Conservation (phyloP, 2,329 filamentous ascomycete species). For the Pezicula neosporulosa region DNA sequence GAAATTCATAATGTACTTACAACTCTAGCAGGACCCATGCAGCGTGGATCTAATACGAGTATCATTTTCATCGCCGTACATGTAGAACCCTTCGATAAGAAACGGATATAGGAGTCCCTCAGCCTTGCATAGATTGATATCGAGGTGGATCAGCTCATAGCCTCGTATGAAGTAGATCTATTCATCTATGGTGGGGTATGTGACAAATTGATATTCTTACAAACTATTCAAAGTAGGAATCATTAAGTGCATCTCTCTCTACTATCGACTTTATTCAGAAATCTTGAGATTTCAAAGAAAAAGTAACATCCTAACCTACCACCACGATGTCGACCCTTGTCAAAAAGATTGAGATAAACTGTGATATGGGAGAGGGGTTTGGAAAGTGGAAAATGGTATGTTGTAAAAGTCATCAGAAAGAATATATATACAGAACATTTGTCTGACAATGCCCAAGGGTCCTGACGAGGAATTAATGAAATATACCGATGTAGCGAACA, state of each 20-base stretch:
- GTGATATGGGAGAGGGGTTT: conserved; percentile 50
- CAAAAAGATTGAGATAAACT: conserved; percentile 38
- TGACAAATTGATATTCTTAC: not conserved
- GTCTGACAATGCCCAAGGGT: conserved; percentile 31
- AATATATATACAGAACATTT: not conserved
- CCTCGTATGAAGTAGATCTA: too few relatives aligned
- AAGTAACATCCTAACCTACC: not conserved
- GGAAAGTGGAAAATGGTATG: conserved; percentile 37
- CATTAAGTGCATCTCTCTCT: too few relatives aligned
- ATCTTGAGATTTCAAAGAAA: not conserved
- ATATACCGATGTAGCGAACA: conserved; percentile 58
- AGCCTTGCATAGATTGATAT: too few relatives aligned
- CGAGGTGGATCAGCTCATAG: too few relatives aligned
- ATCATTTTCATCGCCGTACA: too few relatives aligned
- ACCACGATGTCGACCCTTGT: conserved; percentile 6
- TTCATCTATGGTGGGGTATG: too few relatives aligned
- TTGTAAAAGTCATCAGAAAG: not conserved
- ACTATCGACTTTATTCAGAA: not conserved
- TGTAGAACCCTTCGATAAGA: too few relatives aligned
- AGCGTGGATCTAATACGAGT: too few relatives aligned
- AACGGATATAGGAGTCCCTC: too few relatives aligned
- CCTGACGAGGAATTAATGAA: conserved; percentile 59
- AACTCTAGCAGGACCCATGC: too few relatives aligned
- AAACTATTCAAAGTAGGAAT: too few relatives aligned
- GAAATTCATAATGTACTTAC: too few relatives aligned